Conservation (phyloP, 2,329 filamentous ascomycete genomes). For the Xylaria sp. region DNA sequence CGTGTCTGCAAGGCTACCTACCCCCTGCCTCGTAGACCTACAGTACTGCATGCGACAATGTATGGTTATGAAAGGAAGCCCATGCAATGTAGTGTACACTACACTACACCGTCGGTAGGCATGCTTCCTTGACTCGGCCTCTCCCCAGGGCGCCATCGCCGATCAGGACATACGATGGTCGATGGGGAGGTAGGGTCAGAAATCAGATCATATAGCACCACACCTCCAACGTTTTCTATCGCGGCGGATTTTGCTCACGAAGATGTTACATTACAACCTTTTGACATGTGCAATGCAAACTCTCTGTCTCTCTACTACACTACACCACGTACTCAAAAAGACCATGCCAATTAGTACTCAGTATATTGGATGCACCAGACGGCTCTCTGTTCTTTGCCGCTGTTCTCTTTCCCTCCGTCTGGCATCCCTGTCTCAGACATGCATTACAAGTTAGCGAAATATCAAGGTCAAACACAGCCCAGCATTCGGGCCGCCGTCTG, state of each 20-base stretch:
- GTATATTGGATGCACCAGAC: too few relatives aligned
- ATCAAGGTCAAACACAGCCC: conserved; percentile 4
- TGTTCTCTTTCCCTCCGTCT: neutral
- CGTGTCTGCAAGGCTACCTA: conserved; percentile 2
- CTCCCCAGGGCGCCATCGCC: neutral
- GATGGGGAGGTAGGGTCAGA: neutral
- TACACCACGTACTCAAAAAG: neutral
- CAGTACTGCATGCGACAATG: neutral
- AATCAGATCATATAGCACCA: conserved; percentile 27
- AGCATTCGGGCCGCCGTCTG: conserved; percentile 13
- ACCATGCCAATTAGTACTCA: too few relatives aligned
- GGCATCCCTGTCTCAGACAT: neutral
- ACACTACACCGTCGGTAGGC: neutral
- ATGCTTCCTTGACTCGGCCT: neutral
- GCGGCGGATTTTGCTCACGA: neutral
- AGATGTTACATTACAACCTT: neutral
- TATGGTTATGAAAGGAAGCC: neutral
- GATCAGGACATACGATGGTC: conserved; percentile 18
- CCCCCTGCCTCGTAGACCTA: conserved; percentile 1
- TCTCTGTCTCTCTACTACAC: neutral
- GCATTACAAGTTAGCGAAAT: conserved; percentile 4
- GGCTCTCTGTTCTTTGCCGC: too few relatives aligned
- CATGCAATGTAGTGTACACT: neutral
- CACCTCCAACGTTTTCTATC: neutral
- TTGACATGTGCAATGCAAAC: neutral